Conservation (phyloP, 73 alveolate genomes). For the Uronychia binucleata region DNA sequence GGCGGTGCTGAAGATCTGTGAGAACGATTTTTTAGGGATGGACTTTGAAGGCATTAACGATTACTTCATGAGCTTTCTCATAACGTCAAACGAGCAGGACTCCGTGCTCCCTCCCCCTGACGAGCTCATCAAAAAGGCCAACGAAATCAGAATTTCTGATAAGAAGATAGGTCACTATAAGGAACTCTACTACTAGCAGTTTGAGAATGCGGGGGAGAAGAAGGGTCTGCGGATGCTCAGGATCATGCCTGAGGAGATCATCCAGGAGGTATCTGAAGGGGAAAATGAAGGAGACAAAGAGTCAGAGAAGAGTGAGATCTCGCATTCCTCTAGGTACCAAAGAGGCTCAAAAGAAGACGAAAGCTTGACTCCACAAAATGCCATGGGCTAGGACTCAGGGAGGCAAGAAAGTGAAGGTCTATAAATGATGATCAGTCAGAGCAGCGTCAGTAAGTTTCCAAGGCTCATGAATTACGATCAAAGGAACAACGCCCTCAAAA, state of each 20-base stretch:
- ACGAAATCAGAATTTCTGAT: constrained; percentile 5
- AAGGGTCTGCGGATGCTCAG: not conserved
- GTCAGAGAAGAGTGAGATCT: not conserved
- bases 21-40: constrained; percentile 28
- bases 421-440: not conserved
- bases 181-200: constrained; percentile 5
- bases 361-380: not conserved
- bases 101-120: constrained; percentile 13
- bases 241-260: constrained; percentile 14
- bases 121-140: constrained; percentile 12
- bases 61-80: constrained; percentile 5
- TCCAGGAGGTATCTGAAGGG: constrained; percentile 15
- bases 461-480: too few species aligned
- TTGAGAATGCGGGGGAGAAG: not conserved
- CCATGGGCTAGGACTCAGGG: not conserved
- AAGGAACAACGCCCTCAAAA: too few species aligned
- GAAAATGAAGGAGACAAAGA: not conserved
- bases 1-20: constrained; percentile 51
- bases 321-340: not conserved
- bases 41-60: constrained; percentile 42
- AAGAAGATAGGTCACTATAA: not conserved
- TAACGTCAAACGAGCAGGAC: not conserved
- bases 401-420: not conserved
- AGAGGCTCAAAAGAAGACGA: not conserved
- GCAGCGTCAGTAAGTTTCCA: not conserved